Conservation (phyloP, 306 rosid genomes). For the Fragaria iinumae region DNA sequence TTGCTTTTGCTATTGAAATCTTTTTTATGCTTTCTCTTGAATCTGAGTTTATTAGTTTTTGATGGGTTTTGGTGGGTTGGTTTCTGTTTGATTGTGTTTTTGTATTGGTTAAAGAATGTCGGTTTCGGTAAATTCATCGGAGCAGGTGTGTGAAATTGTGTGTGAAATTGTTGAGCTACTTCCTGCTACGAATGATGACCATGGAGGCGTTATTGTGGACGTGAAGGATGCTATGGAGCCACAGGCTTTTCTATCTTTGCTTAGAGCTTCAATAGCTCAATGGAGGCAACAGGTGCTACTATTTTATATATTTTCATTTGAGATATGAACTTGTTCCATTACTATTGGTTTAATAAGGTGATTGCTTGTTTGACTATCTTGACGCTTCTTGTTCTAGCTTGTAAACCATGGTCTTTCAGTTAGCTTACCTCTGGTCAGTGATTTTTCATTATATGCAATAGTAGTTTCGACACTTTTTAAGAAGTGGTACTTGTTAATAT, state of each 20-base stretch:
- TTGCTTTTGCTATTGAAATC: neutral
- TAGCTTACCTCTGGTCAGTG: neutral
- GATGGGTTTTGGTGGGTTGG: neutral
- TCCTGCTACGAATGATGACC: slow-evolving; percentile 49
- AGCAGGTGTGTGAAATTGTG: slow-evolving; percentile 21
- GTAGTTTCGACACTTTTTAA: neutral
- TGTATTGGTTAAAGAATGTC: slow-evolving; percentile 1
- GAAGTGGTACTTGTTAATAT: neutral
- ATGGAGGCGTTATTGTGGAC: slow-evolving; percentile 73
- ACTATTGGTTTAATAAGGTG: neutral
- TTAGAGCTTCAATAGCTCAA: slow-evolving; percentile 59
- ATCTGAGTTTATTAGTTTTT: neutral
- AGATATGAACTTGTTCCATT: neutral
- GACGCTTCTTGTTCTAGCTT: neutral
- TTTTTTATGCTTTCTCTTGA: neutral
- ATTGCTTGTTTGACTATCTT: neutral
- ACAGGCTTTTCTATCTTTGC: slow-evolving; percentile 41
- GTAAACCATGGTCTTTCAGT: neutral
- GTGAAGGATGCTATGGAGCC: slow-evolving; percentile 53
- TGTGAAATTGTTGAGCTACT: slow-evolving; percentile 43
- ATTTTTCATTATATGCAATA: neutral
- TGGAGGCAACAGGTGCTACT: slow-evolving; percentile 73
- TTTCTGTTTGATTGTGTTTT: neutral
- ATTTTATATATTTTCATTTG: neutral
- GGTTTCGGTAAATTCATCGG: slow-evolving; percentile 1